Conservation (phyloP, 2,329 filamentous ascomycete species). For the Chalaropsis ovoidea region DNA sequence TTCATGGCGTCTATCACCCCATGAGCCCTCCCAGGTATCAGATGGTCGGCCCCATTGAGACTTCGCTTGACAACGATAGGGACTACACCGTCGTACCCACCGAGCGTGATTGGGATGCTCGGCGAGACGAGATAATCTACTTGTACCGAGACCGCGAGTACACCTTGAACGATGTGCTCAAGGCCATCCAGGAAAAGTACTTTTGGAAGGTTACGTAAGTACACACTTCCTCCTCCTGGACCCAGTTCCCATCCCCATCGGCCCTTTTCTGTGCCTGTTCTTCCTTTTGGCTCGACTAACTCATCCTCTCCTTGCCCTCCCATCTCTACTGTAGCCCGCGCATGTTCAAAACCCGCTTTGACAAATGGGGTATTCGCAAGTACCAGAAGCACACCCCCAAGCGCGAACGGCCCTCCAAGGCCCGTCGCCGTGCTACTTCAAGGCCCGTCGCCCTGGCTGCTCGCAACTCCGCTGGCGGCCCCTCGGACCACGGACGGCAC, state of each 20-base stretch:
- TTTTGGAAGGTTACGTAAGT: conserved; percentile 25
- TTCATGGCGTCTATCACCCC: not conserved
- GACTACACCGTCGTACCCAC: conserved; percentile 18
- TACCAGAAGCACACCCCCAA: conserved; percentile 21
- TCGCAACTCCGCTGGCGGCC: not conserved
- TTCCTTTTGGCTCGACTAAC: not conserved
- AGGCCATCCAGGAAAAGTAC: conserved; percentile 22
- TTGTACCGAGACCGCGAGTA: conserved; percentile 22
- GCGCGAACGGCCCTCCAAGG: not conserved
- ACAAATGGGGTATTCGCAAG: conserved; percentile 25
- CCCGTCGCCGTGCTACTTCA: not conserved
- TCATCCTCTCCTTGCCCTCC: not conserved
- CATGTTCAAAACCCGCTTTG: conserved; percentile 25
- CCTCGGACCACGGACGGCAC: not conserved
- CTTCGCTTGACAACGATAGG: not conserved
- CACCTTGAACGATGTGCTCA: conserved; percentile 24
- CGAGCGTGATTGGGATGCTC: conserved; percentile 24
- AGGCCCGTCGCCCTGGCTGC: not conserved
- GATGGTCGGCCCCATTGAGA: not conserved
- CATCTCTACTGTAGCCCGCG: conserved; percentile 12
- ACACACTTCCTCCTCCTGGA: not conserved
- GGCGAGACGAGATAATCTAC: conserved; percentile 22
- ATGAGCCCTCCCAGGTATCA: not conserved
- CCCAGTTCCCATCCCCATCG: not conserved
- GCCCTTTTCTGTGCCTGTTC: not conserved